Percentiles rank a stretch among this genome's conserved stretches.
Conservation (phyloP, 1,139 yeast species). For the Geotrichum phurueaensis region DNA sequence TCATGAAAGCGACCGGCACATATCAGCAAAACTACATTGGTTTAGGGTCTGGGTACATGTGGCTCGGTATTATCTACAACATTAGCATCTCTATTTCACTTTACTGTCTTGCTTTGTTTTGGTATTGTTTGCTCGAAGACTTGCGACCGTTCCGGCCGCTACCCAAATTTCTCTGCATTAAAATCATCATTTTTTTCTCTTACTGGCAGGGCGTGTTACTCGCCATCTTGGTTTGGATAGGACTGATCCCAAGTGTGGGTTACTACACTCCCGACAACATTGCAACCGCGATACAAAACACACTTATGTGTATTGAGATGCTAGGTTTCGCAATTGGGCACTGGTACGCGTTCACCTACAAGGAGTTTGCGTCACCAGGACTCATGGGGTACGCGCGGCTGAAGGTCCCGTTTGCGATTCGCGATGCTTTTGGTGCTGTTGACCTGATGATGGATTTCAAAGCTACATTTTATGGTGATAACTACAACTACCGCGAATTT, state of each 20-base stretch:
- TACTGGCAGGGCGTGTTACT: slow-evolving; percentile 90
- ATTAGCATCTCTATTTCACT: slow-evolving; percentile 73
- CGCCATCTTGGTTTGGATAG: slow-evolving; percentile 53
- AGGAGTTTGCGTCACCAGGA: slow-evolving; percentile 55
- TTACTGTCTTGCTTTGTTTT: slow-evolving; percentile 80
- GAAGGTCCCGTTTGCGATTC: slow-evolving; percentile 53
- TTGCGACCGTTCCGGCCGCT: slow-evolving; percentile 77
- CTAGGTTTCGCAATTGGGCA: slow-evolving; percentile 83
- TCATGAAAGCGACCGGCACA: slow-evolving; percentile 47
- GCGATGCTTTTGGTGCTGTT: slow-evolving; percentile 68
- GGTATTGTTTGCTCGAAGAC: slow-evolving; percentile 80
- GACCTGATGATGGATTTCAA: slow-evolving; percentile 77
- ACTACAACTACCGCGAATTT: slow-evolving; percentile 75
- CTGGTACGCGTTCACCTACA: slow-evolving; percentile 75
- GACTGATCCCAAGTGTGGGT: slow-evolving; percentile 41
- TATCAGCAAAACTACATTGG: slow-evolving; percentile 47
- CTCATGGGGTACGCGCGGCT: slow-evolving; percentile 67
- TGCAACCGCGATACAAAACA: slow-evolving; percentile 63
- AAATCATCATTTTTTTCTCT: slow-evolving; percentile 87
- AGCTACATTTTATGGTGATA: slow-evolving; percentile 66
- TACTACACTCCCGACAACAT: slow-evolving; percentile 33
- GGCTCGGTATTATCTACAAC: slow-evolving; percentile 71
- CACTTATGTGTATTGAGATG: slow-evolving; percentile 75
- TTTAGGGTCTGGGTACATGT: slow-evolving; percentile 48
- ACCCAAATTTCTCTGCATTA: slow-evolving; percentile 89